Conservation (phyloP, 257 asterid genomes). For the Jaltomata sinuosa region DNA sequence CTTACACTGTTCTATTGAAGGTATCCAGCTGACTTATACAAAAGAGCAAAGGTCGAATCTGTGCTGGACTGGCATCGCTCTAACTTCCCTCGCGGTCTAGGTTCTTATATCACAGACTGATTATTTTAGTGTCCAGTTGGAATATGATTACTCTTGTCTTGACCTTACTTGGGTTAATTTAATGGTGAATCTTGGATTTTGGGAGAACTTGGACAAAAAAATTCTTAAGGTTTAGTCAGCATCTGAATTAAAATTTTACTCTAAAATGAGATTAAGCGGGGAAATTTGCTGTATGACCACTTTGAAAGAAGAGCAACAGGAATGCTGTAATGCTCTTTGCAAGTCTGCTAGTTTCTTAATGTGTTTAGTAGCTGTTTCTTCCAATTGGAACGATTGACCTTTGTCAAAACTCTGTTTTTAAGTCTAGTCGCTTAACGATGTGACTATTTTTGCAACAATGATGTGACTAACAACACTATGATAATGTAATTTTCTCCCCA, state of each 20-base stretch:
- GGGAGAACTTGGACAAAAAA: neutral
- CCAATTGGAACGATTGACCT: neutral
- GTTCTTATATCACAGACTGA: constrained; percentile 21
- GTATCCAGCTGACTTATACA: constrained; percentile 79
- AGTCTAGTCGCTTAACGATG: neutral
- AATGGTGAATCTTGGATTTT: neutral
- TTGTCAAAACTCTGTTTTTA: neutral
- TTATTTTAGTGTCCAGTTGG: neutral
- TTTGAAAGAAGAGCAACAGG: neutral
- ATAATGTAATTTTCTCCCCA: neutral
- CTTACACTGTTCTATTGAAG: constrained; percentile 18
- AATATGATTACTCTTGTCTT: neutral
- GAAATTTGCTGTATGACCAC: neutral
- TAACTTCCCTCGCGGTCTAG: constrained; percentile 69
- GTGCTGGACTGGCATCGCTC: constrained; percentile 92
- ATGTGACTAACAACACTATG: neutral
- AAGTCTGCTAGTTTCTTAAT: neutral
- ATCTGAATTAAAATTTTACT: neutral
- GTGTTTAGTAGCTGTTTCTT: neutral
- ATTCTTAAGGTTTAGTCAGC: neutral
- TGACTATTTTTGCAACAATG: neutral
- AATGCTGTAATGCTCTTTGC: neutral
- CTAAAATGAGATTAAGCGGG: neutral
- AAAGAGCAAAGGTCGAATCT: constrained; percentile 71
- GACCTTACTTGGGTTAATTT: neutral